Conservation (phyloP, 192 early-diverging fungal genomes). For the Diversispora eburnea region DNA sequence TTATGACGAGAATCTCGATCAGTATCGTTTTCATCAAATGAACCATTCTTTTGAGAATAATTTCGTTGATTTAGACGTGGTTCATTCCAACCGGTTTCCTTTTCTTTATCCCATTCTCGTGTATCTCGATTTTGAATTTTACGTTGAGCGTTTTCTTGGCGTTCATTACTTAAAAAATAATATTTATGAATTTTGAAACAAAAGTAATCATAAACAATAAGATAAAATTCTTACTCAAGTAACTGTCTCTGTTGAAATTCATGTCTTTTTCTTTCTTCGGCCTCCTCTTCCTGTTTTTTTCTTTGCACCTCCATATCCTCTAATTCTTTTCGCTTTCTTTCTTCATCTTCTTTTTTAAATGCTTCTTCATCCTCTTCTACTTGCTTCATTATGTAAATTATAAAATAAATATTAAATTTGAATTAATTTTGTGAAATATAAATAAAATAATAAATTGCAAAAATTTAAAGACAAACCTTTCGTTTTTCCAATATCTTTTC, state of each 20-base stretch:
- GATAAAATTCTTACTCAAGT: constrained; percentile 7
- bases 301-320: constrained; percentile 15
- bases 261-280: constrained; percentile 3
- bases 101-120: constrained; percentile 28
- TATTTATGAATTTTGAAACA: not conserved
- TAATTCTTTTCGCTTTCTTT: constrained; percentile 26
- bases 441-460: not conserved
- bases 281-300: constrained; percentile 8
- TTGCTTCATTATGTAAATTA: not conserved
- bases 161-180: constrained; percentile 18
- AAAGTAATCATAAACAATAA: not conserved
- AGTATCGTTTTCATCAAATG: not conserved
- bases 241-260: constrained; percentile 6
- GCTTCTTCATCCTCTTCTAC: constrained; percentile 23
- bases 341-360: constrained; percentile 15
- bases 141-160: constrained; percentile 17
- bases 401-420: not conserved
- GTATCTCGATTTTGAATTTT: constrained; percentile 20
- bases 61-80: constrained; percentile 3
- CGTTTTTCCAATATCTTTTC: constrained; percentile 12
- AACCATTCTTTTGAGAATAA: not conserved
- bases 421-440: not conserved
- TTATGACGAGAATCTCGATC: not conserved
- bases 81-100: constrained; percentile 23
- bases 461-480: constrained; percentile 3